Percentiles rank a stretch among this genome's conserved stretches.
Conservation (phyloP, 2,329 filamentous ascomycete genomes). For the Phaeosphaeria sp. region DNA sequence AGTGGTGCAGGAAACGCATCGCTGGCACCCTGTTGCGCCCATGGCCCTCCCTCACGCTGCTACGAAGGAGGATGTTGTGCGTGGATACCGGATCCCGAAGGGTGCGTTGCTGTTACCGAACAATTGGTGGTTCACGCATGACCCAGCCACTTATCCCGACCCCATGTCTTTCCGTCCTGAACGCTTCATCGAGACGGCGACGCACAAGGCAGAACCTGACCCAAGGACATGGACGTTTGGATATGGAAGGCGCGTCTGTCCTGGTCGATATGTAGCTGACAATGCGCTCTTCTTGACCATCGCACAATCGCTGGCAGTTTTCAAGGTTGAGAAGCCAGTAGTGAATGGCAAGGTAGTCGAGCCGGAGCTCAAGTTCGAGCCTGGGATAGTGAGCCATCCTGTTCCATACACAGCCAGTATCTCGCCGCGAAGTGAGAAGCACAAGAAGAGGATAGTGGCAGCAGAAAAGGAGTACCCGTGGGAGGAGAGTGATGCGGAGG, state of each 20-base stretch:
- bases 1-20: conserved; percentile 54
- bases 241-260: conserved; percentile 54
- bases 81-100: conserved; percentile 52
- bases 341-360: conserved; percentile 49
- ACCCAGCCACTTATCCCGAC: conserved; percentile 46
- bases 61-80: conserved; percentile 46
- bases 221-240: conserved; percentile 48
- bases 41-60: conserved; percentile 42
- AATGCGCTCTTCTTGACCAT: conserved; percentile 51
- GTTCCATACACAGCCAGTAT: conserved; percentile 44
- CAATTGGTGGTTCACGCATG: conserved; percentile 53
- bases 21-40: conserved; percentile 43
- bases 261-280: conserved; percentile 52
- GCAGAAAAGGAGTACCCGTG: conserved; percentile 48
- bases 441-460: conserved; percentile 41
- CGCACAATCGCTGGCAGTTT: conserved; percentile 56
- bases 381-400: conserved; percentile 50
- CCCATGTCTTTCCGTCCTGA: conserved; percentile 54
- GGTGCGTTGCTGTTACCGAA: conserved; percentile 47
- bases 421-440: conserved; percentile 41
- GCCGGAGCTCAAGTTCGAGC: conserved; percentile 43
- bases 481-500: conserved; percentile 47
- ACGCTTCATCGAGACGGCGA: conserved; percentile 47
- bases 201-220: conserved; percentile 46
- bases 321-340: conserved; percentile 50